These are phyloP conservation scores for Moesziomyces sp. DNA, from an alignment of 1,284 basidiomycete genomes.

Conservation along the genomic window DNA sequence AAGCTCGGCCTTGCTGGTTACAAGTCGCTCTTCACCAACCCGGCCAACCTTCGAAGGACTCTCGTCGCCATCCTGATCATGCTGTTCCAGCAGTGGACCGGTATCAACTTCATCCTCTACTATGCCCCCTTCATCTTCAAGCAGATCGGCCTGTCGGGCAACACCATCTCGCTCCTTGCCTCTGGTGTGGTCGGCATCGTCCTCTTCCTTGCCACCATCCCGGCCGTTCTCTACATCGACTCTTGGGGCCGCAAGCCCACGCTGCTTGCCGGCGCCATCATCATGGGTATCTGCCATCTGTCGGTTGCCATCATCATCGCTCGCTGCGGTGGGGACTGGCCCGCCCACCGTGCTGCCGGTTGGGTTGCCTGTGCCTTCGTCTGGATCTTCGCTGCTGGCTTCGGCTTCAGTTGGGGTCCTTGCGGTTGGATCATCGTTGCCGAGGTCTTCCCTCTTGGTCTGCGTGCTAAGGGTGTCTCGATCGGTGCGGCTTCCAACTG, in stretches of 20 bases:
- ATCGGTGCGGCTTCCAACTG: conserved; percentile 86
- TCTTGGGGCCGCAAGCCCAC: conserved; percentile 72
- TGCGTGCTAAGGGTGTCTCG: conserved; percentile 84
- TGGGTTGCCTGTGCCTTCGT: conserved; percentile 73
- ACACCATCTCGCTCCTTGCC: conserved; percentile 74
- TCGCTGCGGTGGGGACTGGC: conserved; percentile 74
- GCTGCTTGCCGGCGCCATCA: conserved; percentile 73
- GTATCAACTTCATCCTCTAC: conserved; percentile 69
- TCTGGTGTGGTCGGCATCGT: conserved; percentile 83
- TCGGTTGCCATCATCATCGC: conserved; percentile 73
- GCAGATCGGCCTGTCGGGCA: conserved; percentile 75
- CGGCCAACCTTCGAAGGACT: conserved; percentile 74
- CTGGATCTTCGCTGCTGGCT: conserved; percentile 82
- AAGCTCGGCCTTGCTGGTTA: conserved; percentile 73
- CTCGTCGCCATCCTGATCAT: conserved; percentile 76
- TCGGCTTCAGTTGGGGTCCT: conserved; percentile 79
- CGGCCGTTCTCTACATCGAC: conserved; percentile 79
- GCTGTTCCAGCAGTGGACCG: conserved; percentile 75
- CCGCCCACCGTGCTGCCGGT: conserved; percentile 72
- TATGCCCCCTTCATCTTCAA: conserved; percentile 80
- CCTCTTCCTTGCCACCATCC: conserved; percentile 79
- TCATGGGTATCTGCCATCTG: conserved; percentile 80
- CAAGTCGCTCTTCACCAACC: conserved; percentile 67
- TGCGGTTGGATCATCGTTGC: conserved; percentile 84
- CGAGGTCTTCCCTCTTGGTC: conserved; percentile 86